Conservation (phyloP, 139 green algal species). For the Tetradesmus lagerheimii region DNA sequence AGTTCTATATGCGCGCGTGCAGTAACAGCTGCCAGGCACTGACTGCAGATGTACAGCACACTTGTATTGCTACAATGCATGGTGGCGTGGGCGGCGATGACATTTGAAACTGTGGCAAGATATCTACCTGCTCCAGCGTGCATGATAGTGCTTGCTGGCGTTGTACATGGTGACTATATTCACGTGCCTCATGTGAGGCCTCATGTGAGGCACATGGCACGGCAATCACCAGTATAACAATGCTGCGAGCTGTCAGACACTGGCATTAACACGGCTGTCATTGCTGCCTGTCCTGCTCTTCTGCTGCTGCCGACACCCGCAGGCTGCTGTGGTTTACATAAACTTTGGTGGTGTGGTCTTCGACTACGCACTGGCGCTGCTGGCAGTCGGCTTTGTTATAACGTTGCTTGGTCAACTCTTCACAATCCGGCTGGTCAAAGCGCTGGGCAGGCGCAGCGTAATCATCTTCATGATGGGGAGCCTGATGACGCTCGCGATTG, state of each 20-base stretch:
- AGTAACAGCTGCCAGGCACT: no score
- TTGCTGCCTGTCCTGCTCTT: neutral
- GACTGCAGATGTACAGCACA: no score
- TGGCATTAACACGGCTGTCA: neutral
- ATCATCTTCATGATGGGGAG: conserved; percentile 50
- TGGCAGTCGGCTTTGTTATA: conserved; percentile 38
- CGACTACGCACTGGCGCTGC: conserved; percentile 50
- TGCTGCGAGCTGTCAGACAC: neutral
- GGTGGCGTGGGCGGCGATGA: no score
- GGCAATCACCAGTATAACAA: no score
- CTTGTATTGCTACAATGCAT: no score
- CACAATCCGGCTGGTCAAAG: conserved; percentile 32
- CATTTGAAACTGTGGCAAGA: no score
- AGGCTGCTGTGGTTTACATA: conserved; percentile 48
- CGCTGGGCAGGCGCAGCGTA: conserved; percentile 16
- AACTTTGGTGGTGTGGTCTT: conserved; percentile 46
- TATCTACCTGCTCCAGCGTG: no score
- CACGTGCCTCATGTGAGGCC: no score
- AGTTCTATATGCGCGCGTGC: no score
- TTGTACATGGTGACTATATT: no score
- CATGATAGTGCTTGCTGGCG: no score
- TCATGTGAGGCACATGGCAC: no score
- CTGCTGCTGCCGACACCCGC: neutral
- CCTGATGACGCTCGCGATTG: conserved; percentile 39
- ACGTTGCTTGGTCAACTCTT: conserved; percentile 48